Evolutionary conservation across 2,329 filamentous ascomycete genomes (phyloP).

Genomic region (Fusarium sp.): DNA sequence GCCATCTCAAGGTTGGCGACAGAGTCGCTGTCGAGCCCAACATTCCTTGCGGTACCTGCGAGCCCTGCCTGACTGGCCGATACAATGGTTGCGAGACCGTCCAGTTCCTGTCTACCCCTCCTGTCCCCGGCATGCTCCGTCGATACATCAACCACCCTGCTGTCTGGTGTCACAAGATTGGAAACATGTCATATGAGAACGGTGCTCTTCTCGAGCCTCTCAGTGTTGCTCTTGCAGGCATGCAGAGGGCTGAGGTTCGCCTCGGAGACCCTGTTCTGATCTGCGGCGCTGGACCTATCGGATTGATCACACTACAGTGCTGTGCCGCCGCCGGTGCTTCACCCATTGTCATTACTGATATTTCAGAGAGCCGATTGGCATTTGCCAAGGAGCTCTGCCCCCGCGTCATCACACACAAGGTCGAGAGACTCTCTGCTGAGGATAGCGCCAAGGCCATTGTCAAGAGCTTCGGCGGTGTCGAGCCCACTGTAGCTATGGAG

Average conservation of each 20-base stretch:
- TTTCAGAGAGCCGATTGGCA: conserved; percentile 83
- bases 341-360: conserved; percentile 93
- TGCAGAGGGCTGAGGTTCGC: conserved; percentile 82
- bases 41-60: conserved; percentile 89
- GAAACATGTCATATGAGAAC: conserved; percentile 89
- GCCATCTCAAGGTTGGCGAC: conserved; percentile 81
- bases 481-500: conserved; percentile 86
- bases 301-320: conserved; percentile 87
- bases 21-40: conserved; percentile 95
- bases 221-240: conserved; percentile 86
- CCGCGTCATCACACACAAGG: conserved; percentile 81
- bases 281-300: conserved; percentile 94
- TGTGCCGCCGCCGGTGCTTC: conserved; percentile 87
- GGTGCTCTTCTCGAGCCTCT: conserved; percentile 92
- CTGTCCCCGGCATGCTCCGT: conserved; percentile 85
- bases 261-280: conserved; percentile 90
- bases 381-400: conserved; percentile 90
- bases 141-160: conserved; percentile 96
- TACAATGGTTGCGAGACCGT: conserved; percentile 95
- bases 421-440: conserved; percentile 74
- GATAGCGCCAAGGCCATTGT: conserved; percentile 77
- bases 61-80: conserved; percentile 88
- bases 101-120: conserved; percentile 89
- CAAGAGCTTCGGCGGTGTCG: conserved; percentile 76
- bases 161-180: conserved; percentile 96